A percentile compares a stretch with the other conserved stretches of the same genome.
phyloP scores from a whole-genome alignment of 305 asterid genomes.

The Ruellia speciosa region DNA sequence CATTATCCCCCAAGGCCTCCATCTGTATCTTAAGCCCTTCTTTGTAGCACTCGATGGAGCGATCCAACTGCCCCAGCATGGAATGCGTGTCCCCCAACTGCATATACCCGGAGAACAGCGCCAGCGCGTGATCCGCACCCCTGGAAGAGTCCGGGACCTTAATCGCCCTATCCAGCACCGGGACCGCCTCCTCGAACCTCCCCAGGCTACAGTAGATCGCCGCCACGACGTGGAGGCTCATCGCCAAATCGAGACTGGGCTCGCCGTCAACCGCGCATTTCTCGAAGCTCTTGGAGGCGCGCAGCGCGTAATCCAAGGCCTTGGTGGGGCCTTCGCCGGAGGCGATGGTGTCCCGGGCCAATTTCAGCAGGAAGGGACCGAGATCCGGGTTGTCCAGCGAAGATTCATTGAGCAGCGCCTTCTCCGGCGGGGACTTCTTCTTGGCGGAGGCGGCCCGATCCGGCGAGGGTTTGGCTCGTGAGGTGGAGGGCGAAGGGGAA shows the following conservation, averaged over 20 bases:
- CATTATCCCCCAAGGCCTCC: conserved; percentile 89
- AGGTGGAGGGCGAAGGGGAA: conserved; percentile 83
- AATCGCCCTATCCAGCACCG: conserved; percentile 77
- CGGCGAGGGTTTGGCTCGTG: conserved; percentile 87
- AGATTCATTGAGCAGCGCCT: conserved; percentile 45
- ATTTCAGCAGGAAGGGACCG: conserved; percentile 78
- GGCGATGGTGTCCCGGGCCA: conserved; percentile 91
- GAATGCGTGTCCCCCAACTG: conserved; percentile 95
- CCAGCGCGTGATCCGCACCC: conserved; percentile 97
- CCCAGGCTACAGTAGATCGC: conserved; percentile 95
- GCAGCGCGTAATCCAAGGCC: conserved; percentile 60
- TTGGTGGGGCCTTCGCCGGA: conserved; percentile 83
- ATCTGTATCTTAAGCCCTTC: conserved; percentile 80
- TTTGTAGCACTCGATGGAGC: conserved; percentile 71
- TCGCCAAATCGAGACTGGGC: conserved; percentile 86
- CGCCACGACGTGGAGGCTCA: conserved; percentile 94
- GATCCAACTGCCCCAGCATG: conserved; percentile 92
- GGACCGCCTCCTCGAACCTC: conserved; percentile 84
- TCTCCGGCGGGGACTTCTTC: conserved; percentile 83
- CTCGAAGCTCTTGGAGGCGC: conserved; percentile 40
- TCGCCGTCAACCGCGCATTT: conserved; percentile 55
- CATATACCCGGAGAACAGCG: conserved; percentile 87
- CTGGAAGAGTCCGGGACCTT: conserved; percentile 66
- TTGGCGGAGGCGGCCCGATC: conserved; percentile 76
- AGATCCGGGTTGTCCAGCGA: conserved; percentile 98